Percentiles rank a stretch among this genome's conserved stretches.
These are phyloP conservation scores for Phytophthora pseudosyringae DNA, from an alignment of 352 stramenopile species.

Conservation along the genomic window DNA sequence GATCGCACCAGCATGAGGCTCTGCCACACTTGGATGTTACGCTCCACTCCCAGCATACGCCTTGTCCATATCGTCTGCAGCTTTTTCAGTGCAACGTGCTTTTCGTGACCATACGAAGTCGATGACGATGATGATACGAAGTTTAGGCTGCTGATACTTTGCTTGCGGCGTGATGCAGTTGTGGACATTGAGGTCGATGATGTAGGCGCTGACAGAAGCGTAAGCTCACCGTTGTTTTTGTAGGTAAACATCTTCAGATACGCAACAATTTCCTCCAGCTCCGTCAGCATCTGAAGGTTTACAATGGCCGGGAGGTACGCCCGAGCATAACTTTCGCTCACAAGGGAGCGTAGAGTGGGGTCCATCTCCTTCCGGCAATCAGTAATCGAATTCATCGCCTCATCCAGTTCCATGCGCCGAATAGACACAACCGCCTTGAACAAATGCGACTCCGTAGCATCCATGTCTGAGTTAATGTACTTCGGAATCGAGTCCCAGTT, in stretches of 20 bases:
- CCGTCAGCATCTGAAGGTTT: constrained; percentile 97
- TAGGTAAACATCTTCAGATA: constrained; percentile 84
- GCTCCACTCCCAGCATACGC: constrained; percentile 94
- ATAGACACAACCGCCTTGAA: constrained; percentile 95
- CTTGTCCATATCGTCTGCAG: constrained; percentile 86
- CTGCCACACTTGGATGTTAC: constrained; percentile 94
- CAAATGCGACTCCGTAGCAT: constrained; percentile 83
- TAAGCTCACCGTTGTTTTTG: constrained; percentile 84
- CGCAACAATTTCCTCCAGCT: constrained; percentile 93
- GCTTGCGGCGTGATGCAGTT: constrained; percentile 55
- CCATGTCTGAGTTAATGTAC: constrained; percentile 91
- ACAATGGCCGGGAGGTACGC: constrained; percentile 97
- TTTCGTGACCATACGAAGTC: constrained; percentile 77
- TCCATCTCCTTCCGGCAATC: constrained; percentile 96
- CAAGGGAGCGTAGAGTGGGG: constrained; percentile 95
- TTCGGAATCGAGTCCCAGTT: constrained; percentile 88
- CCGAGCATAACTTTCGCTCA: constrained; percentile 97
- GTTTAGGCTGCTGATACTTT: constrained; percentile 84
- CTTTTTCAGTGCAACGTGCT: constrained; percentile 72
- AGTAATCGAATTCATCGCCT: constrained; percentile 93
- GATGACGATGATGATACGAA: constrained; percentile 80
- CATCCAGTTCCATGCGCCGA: constrained; percentile 93
- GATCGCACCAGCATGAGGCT: constrained; percentile 96
- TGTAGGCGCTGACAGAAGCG: constrained; percentile 57
- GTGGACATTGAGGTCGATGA: constrained; percentile 36